Evolutionary conservation across 805 yeast genomes (phyloP), one percentile per base, ranked within the genome.

Genomic region (Kuraishia ogatae): DNA sequence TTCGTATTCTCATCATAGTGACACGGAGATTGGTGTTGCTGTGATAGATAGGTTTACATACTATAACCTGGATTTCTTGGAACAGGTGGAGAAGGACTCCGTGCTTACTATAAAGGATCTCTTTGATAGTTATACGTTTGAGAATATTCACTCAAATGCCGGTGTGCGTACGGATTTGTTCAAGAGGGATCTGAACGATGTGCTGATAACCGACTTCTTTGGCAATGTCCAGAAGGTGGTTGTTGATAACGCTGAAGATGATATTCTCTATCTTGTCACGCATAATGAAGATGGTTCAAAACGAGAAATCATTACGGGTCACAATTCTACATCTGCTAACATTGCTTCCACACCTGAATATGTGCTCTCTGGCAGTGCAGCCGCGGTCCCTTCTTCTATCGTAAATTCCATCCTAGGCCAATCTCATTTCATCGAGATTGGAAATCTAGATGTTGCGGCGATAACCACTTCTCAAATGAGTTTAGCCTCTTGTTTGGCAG

Each of bases 31-130:
- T 52, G 99, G 99, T 7, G 98, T 94, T 53, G 97, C 99, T 0
- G 97, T 94, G 13, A 94, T 94, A 64, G 99, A 94, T 69, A 76
- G 99, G 62, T 94, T 94, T 73, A 94, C 99, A 0, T 92, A 91
- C 68, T 90, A 82, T 70, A 92, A 90, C 54, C 77, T 94, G 61
- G 97, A 91, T 56, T 94, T 85, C 65, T 77, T 94, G 64, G 99
- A 93, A 71, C 66, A 67, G 43, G 83, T 94, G 53, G 85, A 87
- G 55, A 87, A 83, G 68, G 83, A 84, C 61, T 89, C 97, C 1
- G 74, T 81, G 26, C 72, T 75, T 59, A 89, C 97, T 2, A 73
- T 94, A 65, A 85, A 87, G 63, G 96, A 93, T 64, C 73, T 94
- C 59, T 89, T 94, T 63, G 92, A 83, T 55, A 86, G 85, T 21